These are phyloP conservation scores for Chaetomiaceae sp. DNA, from an alignment of 2,329 filamentous ascomycete genomes.

Conservation along the genomic window DNA sequence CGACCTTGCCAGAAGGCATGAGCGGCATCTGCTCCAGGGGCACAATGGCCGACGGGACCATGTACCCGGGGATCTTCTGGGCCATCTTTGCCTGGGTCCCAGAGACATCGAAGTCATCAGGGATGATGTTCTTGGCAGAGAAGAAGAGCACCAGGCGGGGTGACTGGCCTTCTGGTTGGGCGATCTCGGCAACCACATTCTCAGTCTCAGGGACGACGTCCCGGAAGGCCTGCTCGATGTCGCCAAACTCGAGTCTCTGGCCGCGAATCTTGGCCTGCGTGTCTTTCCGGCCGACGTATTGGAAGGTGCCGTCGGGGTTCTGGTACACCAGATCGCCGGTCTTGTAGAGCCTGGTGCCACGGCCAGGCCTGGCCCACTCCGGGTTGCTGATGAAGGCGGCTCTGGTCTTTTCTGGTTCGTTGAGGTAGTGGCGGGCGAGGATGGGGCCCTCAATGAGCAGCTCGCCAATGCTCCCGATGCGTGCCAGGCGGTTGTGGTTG, in stretches of 20 bases:
- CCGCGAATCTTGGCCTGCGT: constrained; percentile 51
- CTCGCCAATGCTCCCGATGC: constrained; percentile 26
- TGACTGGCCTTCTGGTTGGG: background rate
- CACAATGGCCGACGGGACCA: constrained; percentile 46
- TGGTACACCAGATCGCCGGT: constrained; percentile 41
- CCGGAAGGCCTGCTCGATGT: constrained; percentile 19
- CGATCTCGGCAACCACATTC: constrained; percentile 10
- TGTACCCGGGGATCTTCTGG: constrained; percentile 32
- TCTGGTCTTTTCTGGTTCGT: constrained; percentile 21
- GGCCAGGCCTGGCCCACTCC: constrained; percentile 39
- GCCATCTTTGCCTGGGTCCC: constrained; percentile 32
- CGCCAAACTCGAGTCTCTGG: constrained; percentile 42
- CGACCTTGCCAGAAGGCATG: constrained; percentile 46
- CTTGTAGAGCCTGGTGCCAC: constrained; percentile 34
- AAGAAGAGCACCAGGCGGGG: constrained; percentile 3
- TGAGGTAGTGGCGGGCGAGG: constrained; percentile 25
- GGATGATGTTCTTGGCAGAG: background rate
- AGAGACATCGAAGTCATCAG: constrained; percentile 27
- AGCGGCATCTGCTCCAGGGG: constrained; percentile 43
- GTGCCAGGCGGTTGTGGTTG: constrained; percentile 21
- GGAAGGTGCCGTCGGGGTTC: constrained; percentile 32
- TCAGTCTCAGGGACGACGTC: constrained; percentile 1
- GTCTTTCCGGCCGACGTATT: constrained; percentile 37
- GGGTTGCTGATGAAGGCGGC: constrained; percentile 18
- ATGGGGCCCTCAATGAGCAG: constrained; percentile 23